A percentile compares a stretch with the other conserved stretches of the same genome.
phyloP scores from a whole-genome alignment of 2,329 filamentous ascomycete species.

The Botrytis aclada region DNA sequence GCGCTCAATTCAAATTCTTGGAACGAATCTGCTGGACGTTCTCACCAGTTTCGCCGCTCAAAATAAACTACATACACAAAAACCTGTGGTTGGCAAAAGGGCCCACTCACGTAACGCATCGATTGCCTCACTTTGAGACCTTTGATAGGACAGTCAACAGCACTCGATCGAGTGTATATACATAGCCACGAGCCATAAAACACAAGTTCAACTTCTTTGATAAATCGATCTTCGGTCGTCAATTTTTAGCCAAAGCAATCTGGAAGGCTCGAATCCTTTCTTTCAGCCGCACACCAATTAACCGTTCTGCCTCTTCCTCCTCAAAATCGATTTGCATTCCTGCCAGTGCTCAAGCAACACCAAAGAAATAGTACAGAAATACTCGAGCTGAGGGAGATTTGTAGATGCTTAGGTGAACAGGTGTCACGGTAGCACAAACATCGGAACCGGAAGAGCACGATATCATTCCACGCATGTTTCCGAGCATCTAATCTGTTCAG shows the following conservation, averaged over 20 bases:
- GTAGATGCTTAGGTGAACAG: constrained; percentile 35
- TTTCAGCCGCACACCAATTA: constrained; percentile 17
- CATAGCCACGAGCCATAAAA: constrained; percentile 1
- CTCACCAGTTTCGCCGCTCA: neutral
- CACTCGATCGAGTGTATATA: constrained; percentile 17
- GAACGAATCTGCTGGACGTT: constrained; percentile 1
- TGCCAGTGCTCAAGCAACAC: constrained; percentile 12
- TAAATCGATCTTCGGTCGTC: neutral
- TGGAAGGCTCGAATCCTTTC: neutral
- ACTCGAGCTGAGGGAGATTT: constrained; percentile 32
- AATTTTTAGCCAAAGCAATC: neutral
- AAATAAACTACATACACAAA: neutral
- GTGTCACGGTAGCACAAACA: constrained; percentile 37
- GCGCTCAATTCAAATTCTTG: neutral
- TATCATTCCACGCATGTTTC: constrained; percentile 38
- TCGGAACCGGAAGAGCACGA: constrained; percentile 38
- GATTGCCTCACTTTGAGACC: constrained; percentile 16
- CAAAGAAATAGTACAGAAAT: neutral
- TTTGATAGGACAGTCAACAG: constrained; percentile 15
- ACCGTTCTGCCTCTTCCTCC: neutral
- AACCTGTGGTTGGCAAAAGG: neutral
- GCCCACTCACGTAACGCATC: constrained; percentile 9
- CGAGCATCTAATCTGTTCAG: constrained; percentile 27
- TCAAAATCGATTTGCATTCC: neutral
- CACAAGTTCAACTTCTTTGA: constrained; percentile 3